Evolutionary conservation across 495 filamentous ascomycete species (phyloP).

Genomic region (Barbatosphaeria neglecta): DNA sequence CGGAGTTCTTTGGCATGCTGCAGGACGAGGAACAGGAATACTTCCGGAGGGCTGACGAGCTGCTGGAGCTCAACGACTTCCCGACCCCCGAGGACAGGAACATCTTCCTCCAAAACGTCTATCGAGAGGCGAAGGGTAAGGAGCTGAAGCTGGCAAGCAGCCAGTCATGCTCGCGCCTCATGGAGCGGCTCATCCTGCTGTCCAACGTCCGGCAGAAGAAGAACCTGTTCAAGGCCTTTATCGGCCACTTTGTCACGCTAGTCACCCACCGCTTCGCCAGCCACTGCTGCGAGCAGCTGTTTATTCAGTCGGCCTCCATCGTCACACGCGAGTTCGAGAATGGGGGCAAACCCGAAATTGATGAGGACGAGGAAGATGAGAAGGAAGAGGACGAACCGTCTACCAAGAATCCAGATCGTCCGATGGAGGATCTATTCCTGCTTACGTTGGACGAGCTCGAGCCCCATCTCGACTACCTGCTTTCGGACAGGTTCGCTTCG

Average conservation of each 20-base stretch:
- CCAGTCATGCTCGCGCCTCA: constrained; percentile 84
- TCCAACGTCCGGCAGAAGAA: constrained; percentile 75
- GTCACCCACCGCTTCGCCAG: constrained; percentile 92
- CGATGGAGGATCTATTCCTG: constrained; percentile 79
- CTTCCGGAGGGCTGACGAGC: constrained; percentile 76
- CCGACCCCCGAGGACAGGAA: constrained; percentile 60
- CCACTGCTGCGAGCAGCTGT: constrained; percentile 92
- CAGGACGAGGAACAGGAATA: constrained; percentile 87
- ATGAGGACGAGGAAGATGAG: constrained; percentile 14
- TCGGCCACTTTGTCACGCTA: constrained; percentile 76
- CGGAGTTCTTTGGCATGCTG: constrained; percentile 78
- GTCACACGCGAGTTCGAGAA: constrained; percentile 61
- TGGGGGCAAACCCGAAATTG: constrained; percentile 6
- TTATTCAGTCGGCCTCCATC: constrained; percentile 65
- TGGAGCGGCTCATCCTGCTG: constrained; percentile 81
- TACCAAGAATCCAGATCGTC: constrained; percentile 30
- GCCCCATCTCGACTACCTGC: constrained; percentile 66
- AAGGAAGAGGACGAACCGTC: constrained; percentile 35
- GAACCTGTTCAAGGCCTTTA: constrained; percentile 69
- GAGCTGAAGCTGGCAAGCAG: constrained; percentile 92
- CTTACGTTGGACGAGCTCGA: constrained; percentile 72
- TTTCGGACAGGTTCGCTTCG: constrained; percentile 83
- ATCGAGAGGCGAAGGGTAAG: constrained; percentile 74
- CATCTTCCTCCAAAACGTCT: constrained; percentile 77
- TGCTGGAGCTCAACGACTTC: constrained; percentile 84